phyloP scores from a whole-genome alignment of 176 grass and related monocot genomes.

The Triticum aestivum region DNA sequence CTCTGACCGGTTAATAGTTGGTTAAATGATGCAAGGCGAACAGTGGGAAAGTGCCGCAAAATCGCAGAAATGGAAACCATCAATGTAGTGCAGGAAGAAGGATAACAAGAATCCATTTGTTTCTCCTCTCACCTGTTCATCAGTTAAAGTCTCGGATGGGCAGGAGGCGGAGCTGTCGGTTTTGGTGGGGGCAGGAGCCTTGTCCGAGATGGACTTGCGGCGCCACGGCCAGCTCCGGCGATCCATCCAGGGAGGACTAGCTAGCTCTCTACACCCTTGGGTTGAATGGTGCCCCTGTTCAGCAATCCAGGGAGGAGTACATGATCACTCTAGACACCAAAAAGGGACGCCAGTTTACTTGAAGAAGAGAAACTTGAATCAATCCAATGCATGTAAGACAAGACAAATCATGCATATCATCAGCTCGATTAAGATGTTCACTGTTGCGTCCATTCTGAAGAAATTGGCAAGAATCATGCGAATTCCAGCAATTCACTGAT shows the following conservation, averaged over 20 bases:
- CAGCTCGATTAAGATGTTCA: constrained; percentile 2
- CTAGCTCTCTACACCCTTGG: background rate
- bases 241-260: constrained; percentile 44
- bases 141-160: constrained; percentile 55
- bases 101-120: background rate
- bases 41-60: too few relatives aligned
- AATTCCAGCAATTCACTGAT: background rate
- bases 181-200: constrained; percentile 49
- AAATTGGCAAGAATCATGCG: background rate
- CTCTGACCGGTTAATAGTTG: background rate
- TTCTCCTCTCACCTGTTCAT: constrained; percentile 59
- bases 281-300: constrained; percentile 18
- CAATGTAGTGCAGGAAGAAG: background rate
- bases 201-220: constrained; percentile 62
- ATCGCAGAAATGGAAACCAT: background rate
- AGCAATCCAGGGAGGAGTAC: background rate
- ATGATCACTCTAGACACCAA: background rate
- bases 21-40: too few relatives aligned
- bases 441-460: background rate
- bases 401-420: constrained; percentile 1
- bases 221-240: constrained; percentile 87
- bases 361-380: constrained; percentile 12
- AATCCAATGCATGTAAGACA: background rate
- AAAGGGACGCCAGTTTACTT: background rate
- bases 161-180: constrained; percentile 69